phyloP scores from a whole-genome alignment of 257 asterid genomes.

The Linaria vulgaris region DNA sequence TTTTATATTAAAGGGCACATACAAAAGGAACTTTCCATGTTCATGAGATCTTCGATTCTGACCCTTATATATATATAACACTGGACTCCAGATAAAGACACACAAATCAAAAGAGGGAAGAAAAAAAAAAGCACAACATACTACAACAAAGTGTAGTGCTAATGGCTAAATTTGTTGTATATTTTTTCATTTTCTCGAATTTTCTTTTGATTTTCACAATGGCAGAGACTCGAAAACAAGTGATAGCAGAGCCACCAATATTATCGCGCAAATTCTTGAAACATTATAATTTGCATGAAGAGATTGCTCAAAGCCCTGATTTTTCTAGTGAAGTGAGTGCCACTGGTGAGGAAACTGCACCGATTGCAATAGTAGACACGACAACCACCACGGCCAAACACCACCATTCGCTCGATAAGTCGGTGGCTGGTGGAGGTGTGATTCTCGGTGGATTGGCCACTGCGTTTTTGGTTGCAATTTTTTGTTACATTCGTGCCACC shows the following conservation, averaged over 20 bases:
- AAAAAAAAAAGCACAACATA: neutral
- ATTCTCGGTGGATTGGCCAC: conserved; percentile 33
- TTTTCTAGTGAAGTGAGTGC: neutral
- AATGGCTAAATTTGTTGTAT: conserved; percentile 30
- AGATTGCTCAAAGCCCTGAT: neutral
- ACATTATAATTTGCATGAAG: neutral
- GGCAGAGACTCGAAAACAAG: neutral
- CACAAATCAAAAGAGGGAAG: neutral
- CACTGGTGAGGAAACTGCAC: conserved; percentile 22
- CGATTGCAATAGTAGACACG: conserved; percentile 18
- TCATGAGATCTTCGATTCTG: neutral
- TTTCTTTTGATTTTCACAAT: conserved; percentile 19
- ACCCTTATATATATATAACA: conserved; percentile 7
- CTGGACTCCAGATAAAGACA: neutral
- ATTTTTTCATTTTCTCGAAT: conserved; percentile 23
- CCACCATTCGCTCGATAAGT: conserved; percentile 29
- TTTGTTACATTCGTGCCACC: conserved; percentile 67
- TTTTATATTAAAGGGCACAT: conserved; percentile 15
- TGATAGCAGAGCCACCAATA: conserved; percentile 14
- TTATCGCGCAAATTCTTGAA: conserved; percentile 33
- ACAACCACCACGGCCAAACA: conserved; percentile 19
- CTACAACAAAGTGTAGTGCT: neutral
- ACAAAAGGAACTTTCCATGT: conserved; percentile 36
- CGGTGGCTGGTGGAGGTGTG: conserved; percentile 38
- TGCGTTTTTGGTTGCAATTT: conserved; percentile 48